phyloP scores from a whole-genome alignment of 176 grass and related monocot genomes.

The Echinochloa phyllopogon region DNA sequence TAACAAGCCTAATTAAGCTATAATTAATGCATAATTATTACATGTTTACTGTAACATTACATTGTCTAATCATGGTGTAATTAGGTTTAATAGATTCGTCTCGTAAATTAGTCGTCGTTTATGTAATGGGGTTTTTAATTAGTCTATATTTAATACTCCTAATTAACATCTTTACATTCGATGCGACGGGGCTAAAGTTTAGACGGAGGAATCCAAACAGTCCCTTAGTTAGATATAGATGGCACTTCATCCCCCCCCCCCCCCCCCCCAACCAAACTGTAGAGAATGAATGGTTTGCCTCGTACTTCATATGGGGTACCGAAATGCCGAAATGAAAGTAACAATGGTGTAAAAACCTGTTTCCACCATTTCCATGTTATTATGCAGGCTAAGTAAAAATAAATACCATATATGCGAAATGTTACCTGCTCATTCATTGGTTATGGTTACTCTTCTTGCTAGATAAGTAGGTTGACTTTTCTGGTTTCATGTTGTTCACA shows the following conservation, averaged over 20 bases:
- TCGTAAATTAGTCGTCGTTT: too few species aligned
- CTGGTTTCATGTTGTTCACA: not conserved
- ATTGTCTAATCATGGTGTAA: too few species aligned
- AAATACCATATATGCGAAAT: not conserved
- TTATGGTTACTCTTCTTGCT: not conserved
- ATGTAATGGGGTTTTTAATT: too few species aligned
- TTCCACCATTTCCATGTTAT: not conserved
- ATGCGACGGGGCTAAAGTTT: too few species aligned
- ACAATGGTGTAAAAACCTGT: not conserved
- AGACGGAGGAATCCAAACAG: too few species aligned
- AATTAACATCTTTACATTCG: too few species aligned
- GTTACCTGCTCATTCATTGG: not conserved
- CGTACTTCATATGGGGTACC: not conserved
- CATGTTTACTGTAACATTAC: too few species aligned
- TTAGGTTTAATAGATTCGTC: too few species aligned
- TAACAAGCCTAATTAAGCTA: too few species aligned
- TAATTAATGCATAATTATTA: too few species aligned
- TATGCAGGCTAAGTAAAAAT: not conserved
- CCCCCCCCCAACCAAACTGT: too few species aligned
- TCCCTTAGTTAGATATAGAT: not conserved
- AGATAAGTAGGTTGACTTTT: not conserved
- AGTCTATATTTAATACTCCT: too few species aligned
- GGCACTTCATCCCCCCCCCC: not conserved
- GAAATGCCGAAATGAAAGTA: constrained; percentile 27
- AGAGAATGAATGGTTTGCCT: not conserved